Base-by-base conservation (phyloP, 2,329 filamentous ascomycete species). In the Peltaster fructicola region DNA sequence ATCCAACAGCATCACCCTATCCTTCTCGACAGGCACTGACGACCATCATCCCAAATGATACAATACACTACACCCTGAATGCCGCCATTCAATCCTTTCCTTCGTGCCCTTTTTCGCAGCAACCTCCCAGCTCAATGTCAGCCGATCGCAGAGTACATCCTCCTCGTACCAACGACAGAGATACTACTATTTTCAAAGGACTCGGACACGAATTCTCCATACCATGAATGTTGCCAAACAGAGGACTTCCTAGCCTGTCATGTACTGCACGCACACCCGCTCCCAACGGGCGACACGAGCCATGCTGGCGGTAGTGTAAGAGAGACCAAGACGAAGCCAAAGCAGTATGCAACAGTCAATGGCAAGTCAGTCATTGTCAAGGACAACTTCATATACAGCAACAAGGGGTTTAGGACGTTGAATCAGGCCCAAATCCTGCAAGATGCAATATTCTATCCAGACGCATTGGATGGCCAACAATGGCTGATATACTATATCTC, bases 401-500 rank as follows among this genome's bases (percentile, higher is more conserved):
- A 95, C 47, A 98, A 98, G 63, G 88, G 84, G 81, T 98, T 95
- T 64, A 92, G 88, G 56, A 71, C 71, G 16, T 61, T 93, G 33
- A 82, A 80, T 35, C 88, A 95, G 48, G 80, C 84, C 15, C 82
- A 88, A 45, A 59, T 95, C 16, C 59, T 93, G 29, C 68, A 68
- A 45, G 90, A 98, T 51, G 62, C 67, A 17, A 66, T 92, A 18
- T 95, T 81, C 65, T 91, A 90, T 44, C 74, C 81, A 23, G 80
- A 93, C 43, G 72, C 69, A n/a, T 67, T 79, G 40, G 85, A 95
- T 40, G 74, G 80, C 8, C 75, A 82, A 39, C 80, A 84, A 63
- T 98, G 88, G 82, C 69, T 98, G 20, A 65, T 98, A 31, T 95
- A 95, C 63, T 93, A 84, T 52, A 91, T 98, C 34, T 88, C 85